A percentile compares a stretch with the other conserved stretches of the same genome.
Conservation (phyloP, 2,329 filamentous ascomycete genomes). For the Xylaria multiplex region DNA sequence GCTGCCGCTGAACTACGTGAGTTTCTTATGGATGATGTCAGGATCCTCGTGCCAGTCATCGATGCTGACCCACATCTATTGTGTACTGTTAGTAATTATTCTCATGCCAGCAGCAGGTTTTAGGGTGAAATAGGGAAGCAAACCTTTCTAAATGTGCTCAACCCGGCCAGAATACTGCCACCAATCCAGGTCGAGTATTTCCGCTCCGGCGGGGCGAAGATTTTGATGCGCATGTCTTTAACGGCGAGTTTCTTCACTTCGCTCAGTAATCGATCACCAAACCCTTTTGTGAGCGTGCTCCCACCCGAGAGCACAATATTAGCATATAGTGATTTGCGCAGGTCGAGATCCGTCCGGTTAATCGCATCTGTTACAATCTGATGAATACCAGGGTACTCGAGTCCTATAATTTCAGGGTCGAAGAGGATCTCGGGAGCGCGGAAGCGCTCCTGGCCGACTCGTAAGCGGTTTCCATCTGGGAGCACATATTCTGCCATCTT, state of each 20-base stretch:
- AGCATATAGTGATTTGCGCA: constrained; percentile 91
- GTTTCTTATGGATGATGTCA: constrained; percentile 98
- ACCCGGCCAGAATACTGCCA: constrained; percentile 92
- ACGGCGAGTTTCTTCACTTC: constrained; percentile 94
- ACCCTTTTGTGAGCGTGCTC: constrained; percentile 95
- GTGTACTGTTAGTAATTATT: constrained; percentile 31
- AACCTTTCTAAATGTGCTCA: constrained; percentile 99
- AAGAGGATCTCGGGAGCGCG: constrained; percentile 97
- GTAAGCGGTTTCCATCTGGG: constrained; percentile 89
- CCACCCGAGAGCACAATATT: constrained; percentile 98
- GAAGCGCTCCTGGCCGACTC: constrained; percentile 94
- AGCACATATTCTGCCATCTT: constrained; percentile 88
- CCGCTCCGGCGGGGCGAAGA: constrained; percentile 95
- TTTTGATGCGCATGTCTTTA: constrained; percentile 99
- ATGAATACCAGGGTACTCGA: constrained; percentile 96
- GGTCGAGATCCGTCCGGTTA: constrained; percentile 91
- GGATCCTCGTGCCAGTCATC: constrained; percentile 99
- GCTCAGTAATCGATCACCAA: constrained; percentile 89
- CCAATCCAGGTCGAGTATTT: constrained; percentile 99
- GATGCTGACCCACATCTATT: constrained; percentile 98
- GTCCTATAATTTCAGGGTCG: constrained; percentile 94
- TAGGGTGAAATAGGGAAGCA: constrained; percentile 44
- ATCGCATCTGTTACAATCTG: constrained; percentile 98
- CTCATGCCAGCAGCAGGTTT: background rate
- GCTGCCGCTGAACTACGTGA: constrained; percentile 68